phyloP scores from a whole-genome alignment of 305 asterid species.

The Ruellia speciosa region DNA sequence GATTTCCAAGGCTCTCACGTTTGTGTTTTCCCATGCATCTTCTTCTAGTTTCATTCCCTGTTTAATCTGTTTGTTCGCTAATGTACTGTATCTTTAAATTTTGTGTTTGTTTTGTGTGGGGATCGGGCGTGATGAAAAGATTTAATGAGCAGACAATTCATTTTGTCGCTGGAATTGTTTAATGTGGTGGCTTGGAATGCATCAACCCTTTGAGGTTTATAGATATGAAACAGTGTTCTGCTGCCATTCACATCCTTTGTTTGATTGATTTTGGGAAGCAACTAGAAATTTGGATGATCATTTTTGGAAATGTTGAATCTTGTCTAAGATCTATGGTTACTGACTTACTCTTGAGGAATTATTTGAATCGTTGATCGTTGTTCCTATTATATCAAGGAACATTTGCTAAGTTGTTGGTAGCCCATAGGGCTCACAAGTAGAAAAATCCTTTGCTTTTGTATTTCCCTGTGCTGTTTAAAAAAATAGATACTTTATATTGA shows the following conservation, averaged over 20 bases:
- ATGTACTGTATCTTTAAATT: no score
- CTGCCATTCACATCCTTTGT: neutral
- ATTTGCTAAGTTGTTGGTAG: no score
- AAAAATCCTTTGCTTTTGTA: neutral
- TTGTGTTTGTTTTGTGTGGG: no score
- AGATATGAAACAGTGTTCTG: no score
- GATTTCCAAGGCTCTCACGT: constrained; percentile 69
- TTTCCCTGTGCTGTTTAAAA: neutral
- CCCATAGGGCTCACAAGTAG: neutral
- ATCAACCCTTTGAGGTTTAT: neutral
- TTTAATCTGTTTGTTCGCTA: neutral
- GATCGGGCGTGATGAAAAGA: no score
- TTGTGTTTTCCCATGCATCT: constrained; percentile 6
- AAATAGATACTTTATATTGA: neutral
- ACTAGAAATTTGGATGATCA: constrained; percentile 5
- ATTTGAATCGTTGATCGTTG: no score
- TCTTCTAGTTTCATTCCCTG: constrained; percentile 2
- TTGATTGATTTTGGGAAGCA: neutral
- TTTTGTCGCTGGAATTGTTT: no score
- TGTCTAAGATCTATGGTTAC: neutral
- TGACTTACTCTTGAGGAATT: no score
- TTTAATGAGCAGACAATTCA: no score
- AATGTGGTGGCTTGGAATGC: no score
- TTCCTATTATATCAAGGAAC: no score
- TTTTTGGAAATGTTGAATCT: neutral